Percentiles rank a stretch among this genome's conserved stretches.
phyloP scores from a whole-genome alignment of 805 yeast genomes.

The Wickerhamomyces subpelliculosus region DNA sequence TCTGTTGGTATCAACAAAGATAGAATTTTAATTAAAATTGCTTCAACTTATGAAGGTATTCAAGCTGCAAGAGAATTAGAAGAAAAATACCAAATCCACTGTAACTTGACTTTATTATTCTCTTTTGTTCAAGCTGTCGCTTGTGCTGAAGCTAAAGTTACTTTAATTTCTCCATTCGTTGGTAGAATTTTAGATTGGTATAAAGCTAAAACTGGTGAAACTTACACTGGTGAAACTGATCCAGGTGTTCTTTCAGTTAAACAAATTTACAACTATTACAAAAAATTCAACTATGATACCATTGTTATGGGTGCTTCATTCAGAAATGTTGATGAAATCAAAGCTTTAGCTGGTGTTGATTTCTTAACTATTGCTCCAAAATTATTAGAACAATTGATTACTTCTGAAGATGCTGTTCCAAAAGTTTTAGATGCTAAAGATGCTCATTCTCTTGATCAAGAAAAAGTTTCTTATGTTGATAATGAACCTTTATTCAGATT shows the following conservation, averaged over 20 bases:
- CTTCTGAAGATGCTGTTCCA: constrained; percentile 76
- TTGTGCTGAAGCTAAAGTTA: constrained; percentile 94
- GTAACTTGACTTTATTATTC: constrained; percentile 92
- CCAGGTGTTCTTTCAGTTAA: constrained; percentile 96
- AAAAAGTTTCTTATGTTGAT: constrained; percentile 74
- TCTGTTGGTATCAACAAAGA: constrained; percentile 81
- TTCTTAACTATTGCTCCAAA: constrained; percentile 92
- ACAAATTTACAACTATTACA: constrained; percentile 92
- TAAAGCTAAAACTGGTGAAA: constrained; percentile 89
- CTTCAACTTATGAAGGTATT: constrained; percentile 99
- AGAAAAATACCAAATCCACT: constrained; percentile 83
- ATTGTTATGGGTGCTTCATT: constrained; percentile 99
- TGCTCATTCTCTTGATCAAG: constrained; percentile 49
- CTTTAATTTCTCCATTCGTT: constrained; percentile 96
- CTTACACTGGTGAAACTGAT: constrained; percentile 72
- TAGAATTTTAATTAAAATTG: constrained; percentile 90
- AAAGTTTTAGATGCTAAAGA: constrained; percentile 63
- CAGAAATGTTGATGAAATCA: constrained; percentile 95
- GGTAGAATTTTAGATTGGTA: constrained; percentile 99
- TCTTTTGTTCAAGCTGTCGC: constrained; percentile 98
- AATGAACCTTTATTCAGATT: constrained; percentile 90
- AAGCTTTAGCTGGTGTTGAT: constrained; percentile 95
- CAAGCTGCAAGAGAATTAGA: constrained; percentile 97
- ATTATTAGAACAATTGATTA: constrained; percentile 80
- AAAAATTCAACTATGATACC: constrained; percentile 92